Base-by-base conservation (phyloP, 768 basidiomycete genomes). In the Scleroderma citrinum region DNA sequence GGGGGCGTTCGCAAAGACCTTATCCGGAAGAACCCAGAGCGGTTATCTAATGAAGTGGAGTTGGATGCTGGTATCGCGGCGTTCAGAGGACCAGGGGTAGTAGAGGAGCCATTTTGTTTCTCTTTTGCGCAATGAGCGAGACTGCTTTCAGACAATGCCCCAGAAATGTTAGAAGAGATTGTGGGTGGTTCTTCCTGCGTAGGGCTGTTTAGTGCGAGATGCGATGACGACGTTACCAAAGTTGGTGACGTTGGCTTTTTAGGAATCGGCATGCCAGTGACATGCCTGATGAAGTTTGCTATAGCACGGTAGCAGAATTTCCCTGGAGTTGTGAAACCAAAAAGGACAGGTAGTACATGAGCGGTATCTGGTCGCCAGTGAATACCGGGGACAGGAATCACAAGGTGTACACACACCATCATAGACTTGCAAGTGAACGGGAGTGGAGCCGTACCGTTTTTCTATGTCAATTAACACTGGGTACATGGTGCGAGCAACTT, bases 371-470 rank as follows among this genome's bases (percentile, higher is more conserved):
- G 50, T 17, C 36, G 3, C 24, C 14, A 26, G 54, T 47, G 17
- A 46, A 34, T 17, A 52, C 38, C 13, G 16, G 4, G 34, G 50
- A 49, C 55, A 40, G 57, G 57, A 34, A 59, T 57, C 23, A 64
- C 49, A 8, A n/a, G n/a, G 59, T 11, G 61, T 51, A 41, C 48
- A 57, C 16, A n/a, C 16, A 38, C 90, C 92, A 60, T 97, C 93
- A 60, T 92, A 96, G 1, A 96, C 82, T 64, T 97, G 93, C 11
- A 97, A 71, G 69, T 97, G 93, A 16, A 95, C 92, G 48, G 83
- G 75, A 1, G 93, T 92, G 2, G 87, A 73, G n/a, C 66, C 62
- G 55, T 69, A 67, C 11, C 72, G 71, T 14, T 65, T 57, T 59
- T 82, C 83, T 52, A 85, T 81, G 11, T 71, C 77, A 7, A 71